phyloP scores from a whole-genome alignment of 1,139 yeast species.

The Pichia sp. region DNA sequence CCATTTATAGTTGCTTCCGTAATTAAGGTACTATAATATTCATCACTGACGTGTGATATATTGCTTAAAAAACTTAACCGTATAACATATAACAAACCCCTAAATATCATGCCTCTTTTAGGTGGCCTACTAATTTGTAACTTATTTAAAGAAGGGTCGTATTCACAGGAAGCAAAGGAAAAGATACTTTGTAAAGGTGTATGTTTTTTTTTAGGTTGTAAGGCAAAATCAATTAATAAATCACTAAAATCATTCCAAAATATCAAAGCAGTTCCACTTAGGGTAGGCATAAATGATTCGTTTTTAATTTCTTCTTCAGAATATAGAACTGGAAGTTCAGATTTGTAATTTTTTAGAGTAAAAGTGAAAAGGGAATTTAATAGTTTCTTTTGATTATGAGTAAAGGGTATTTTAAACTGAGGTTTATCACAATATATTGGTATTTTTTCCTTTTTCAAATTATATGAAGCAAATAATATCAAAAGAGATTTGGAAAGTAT shows the following conservation, averaged over 20 bases:
- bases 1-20: constrained; percentile 5
- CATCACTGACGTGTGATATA: constrained; percentile 6
- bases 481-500: constrained; percentile 1
- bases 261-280: not conserved
- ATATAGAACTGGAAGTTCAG: not conserved
- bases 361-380: not conserved
- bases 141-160: constrained; percentile 1
- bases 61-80: constrained; percentile 10
- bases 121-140: constrained; percentile 5
- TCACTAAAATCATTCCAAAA: constrained; percentile 4
- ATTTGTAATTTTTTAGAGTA: not conserved
- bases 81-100: constrained; percentile 9
- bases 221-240: constrained; percentile 8
- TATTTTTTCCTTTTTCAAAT: not conserved
- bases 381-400: constrained; percentile 1
- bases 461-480: constrained; percentile 3
- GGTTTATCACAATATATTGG: constrained; percentile 2
- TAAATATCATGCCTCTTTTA: constrained; percentile 5
- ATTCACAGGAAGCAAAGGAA: constrained; percentile 5
- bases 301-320: constrained; percentile 1
- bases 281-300: not conserved
- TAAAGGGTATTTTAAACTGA: constrained; percentile 1
- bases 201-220: constrained; percentile 3
- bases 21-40: constrained; percentile 1
- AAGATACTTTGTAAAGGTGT: constrained; percentile 10